These are phyloP conservation scores for Aspergillus puulaauensis DNA, from an alignment of 2,329 filamentous ascomycete genomes.

Conservation along the genomic window DNA sequence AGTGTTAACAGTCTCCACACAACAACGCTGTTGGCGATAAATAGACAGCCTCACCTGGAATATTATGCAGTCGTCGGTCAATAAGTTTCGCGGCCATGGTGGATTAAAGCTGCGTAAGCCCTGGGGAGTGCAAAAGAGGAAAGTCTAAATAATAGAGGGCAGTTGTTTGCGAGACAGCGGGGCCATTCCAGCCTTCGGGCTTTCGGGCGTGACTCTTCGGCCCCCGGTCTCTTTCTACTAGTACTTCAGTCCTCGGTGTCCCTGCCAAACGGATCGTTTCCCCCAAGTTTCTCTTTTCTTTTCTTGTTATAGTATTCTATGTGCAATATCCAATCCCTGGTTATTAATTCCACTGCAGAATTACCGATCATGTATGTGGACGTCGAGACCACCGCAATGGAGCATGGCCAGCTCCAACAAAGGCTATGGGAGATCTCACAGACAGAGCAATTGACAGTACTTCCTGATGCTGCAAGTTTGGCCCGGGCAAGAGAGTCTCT, in stretches of 20 bases:
- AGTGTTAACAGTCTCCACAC: slow-evolving; percentile 5
- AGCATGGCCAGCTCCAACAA: slow-evolving; percentile 24
- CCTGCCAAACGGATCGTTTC: slow-evolving; percentile 5
- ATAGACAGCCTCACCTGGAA: slow-evolving; percentile 32
- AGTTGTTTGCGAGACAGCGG: neutral
- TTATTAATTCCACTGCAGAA: neutral
- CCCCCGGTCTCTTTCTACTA: neutral
- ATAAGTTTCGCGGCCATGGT: slow-evolving; percentile 40
- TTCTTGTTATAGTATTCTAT: neutral
- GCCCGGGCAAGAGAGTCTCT: slow-evolving; percentile 35
- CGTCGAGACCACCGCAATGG: slow-evolving; percentile 5
- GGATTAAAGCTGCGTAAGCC: neutral
- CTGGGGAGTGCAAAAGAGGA: neutral
- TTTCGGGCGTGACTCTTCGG: too few species aligned
- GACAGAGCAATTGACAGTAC: slow-evolving; percentile 28
- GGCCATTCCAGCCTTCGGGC: neutral
- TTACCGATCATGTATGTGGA: slow-evolving; percentile 15
- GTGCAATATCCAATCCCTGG: neutral
- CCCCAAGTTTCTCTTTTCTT: neutral
- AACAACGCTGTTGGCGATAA: neutral
- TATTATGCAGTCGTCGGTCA: slow-evolving; percentile 36
- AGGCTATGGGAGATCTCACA: slow-evolving; percentile 32
- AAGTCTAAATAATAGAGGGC: neutral
- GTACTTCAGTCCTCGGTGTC: neutral
- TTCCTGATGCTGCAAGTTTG: slow-evolving; percentile 32